These are phyloP conservation scores for Gossypium mustelinum DNA, from an alignment of 345 rosid genomes.

Conservation along the genomic window DNA sequence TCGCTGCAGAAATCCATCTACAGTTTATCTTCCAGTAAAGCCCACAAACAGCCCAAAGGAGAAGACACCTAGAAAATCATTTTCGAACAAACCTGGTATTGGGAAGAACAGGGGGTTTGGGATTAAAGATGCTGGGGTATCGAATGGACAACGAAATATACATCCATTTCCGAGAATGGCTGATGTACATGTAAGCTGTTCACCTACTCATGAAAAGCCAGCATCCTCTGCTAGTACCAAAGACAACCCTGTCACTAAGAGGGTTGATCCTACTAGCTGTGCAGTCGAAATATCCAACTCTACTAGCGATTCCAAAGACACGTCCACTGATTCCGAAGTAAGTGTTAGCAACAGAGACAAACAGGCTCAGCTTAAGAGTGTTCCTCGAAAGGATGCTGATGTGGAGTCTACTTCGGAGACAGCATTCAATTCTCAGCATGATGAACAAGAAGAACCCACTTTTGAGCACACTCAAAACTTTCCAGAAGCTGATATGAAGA, in stretches of 20 bases:
- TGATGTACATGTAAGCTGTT: constrained; percentile 36
- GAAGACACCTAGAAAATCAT: constrained; percentile 54
- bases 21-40: constrained; percentile 76
- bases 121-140: constrained; percentile 33
- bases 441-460: constrained; percentile 28
- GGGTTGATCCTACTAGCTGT: constrained; percentile 61
- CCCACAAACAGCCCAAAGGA: constrained; percentile 54
- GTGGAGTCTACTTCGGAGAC: constrained; percentile 25
- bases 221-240: constrained; percentile 54
- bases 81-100: constrained; percentile 40
- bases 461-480: constrained; percentile 27
- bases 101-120: constrained; percentile 31
- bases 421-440: constrained; percentile 22
- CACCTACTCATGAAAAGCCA: constrained; percentile 28
- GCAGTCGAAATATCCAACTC: constrained; percentile 39
- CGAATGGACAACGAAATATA: constrained; percentile 36
- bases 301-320: constrained; percentile 43
- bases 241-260: constrained; percentile 63
- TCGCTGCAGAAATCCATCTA: constrained; percentile 57
- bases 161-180: constrained; percentile 29
- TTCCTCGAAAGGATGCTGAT: constrained; percentile 27
- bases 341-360: constrained; percentile 43
- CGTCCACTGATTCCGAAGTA: constrained; percentile 44
- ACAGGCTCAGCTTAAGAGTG: constrained; percentile 28
- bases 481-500: constrained; percentile 31